phyloP scores from a whole-genome alignment of 2,329 filamentous ascomycete genomes.

The Colletotrichum cuscutae region DNA sequence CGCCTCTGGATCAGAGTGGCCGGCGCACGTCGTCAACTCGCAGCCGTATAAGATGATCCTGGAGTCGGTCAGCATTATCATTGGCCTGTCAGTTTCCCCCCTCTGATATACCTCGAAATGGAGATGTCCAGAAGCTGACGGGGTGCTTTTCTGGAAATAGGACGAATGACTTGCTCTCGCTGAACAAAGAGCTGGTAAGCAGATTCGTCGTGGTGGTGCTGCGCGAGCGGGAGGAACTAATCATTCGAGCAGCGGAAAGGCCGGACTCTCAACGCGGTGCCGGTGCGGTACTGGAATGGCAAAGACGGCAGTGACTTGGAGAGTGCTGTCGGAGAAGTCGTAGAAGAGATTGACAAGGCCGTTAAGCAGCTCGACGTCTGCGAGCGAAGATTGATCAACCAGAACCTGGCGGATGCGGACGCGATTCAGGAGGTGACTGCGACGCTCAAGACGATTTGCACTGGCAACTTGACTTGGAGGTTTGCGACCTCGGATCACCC shows the following conservation, averaged over 20 bases:
- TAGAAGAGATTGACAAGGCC: conserved; percentile 21
- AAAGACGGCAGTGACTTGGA: conserved; percentile 1
- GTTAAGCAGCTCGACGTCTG: conserved; percentile 24
- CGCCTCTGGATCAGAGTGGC: conserved; percentile 13
- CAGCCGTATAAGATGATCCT: conserved; percentile 17
- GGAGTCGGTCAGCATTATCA: conserved; percentile 22
- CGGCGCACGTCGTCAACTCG: background rate
- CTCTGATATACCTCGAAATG: background rate
- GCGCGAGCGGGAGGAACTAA: conserved; percentile 1
- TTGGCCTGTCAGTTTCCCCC: conserved; percentile 21
- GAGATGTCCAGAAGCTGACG: background rate
- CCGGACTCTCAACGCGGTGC: conserved; percentile 24
- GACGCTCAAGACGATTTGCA: conserved; percentile 30
- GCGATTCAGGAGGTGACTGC: conserved; percentile 10
- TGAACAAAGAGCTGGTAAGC: conserved; percentile 31
- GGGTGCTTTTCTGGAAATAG: background rate
- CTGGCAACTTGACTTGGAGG: conserved; percentile 33
- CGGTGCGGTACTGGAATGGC: conserved; percentile 21
- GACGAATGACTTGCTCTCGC: conserved; percentile 32
- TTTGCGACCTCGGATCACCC: background rate
- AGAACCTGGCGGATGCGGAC: conserved; percentile 9
- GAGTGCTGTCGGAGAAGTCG: conserved; percentile 15
- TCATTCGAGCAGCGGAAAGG: conserved; percentile 3
- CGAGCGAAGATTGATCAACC: conserved; percentile 17
- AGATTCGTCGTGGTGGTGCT: no score